Evolutionary conservation across 192 early-diverging fungal species (phyloP).

Genomic region (Chytriomyces hyalinus): DNA sequence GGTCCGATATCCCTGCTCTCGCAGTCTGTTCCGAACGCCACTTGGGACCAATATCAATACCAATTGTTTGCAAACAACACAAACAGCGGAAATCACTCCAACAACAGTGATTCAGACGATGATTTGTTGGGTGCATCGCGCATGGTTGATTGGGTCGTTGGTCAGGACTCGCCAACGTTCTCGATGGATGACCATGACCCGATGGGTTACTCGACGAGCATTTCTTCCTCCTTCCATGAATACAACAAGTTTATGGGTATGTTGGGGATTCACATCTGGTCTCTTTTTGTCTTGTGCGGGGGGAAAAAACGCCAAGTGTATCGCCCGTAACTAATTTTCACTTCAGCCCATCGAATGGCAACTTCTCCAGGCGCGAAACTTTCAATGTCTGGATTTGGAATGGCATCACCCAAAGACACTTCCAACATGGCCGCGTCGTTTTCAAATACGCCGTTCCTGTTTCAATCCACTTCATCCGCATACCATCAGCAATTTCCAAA

Average conservation of each 20-base stretch:
- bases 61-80: neutral
- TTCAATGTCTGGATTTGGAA: too few species aligned
- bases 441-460: slow-evolving; percentile 2
- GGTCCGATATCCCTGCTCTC: neutral
- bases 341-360: too few species aligned
- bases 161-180: neutral
- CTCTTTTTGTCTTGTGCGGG: too few species aligned
- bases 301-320: too few species aligned
- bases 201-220: neutral
- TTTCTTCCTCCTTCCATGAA: too few species aligned
- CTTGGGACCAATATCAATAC: slow-evolving; percentile 10
- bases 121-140: neutral
- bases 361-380: too few species aligned
- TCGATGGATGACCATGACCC: slow-evolving; percentile 8
- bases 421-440: neutral
- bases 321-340: too few species aligned
- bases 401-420: neutral
- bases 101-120: slow-evolving; percentile 12
- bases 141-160: slow-evolving; percentile 37
- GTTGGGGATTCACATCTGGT: neutral
- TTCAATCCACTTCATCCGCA: slow-evolving; percentile 12
- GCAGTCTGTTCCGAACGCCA: slow-evolving; percentile 19
- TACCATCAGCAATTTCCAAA: slow-evolving; percentile 10
- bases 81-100: neutral
- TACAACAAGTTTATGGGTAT: neutral